These are phyloP conservation scores for Lolium perenne DNA, from an alignment of 176 grass and related monocot genomes.

Conservation along the genomic window DNA sequence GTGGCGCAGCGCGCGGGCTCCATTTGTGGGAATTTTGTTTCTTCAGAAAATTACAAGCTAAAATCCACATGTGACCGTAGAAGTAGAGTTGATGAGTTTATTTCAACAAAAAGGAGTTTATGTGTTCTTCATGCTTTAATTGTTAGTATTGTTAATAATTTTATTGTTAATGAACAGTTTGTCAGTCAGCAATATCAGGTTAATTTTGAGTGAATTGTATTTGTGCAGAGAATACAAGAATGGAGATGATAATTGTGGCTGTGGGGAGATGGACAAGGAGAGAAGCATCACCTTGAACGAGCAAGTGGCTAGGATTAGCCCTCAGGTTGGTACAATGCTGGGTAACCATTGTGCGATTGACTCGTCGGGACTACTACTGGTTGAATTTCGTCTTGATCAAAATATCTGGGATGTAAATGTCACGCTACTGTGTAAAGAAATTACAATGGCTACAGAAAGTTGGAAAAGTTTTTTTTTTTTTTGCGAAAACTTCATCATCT, in stretches of 20 bases:
- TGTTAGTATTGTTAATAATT: no score
- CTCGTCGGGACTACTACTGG: not conserved
- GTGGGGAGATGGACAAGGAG: constrained; percentile 2
- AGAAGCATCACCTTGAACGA: constrained; percentile 31
- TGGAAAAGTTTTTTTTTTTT: no score
- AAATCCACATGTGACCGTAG: not conserved
- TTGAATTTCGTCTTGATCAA: not conserved
- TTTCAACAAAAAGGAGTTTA: no score
- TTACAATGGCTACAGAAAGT: no score
- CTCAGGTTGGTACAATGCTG: not conserved
- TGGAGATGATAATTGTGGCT: constrained; percentile 43
- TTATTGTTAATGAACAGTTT: no score
- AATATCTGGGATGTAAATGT: not conserved
- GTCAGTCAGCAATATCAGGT: no score
- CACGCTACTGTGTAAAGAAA: not conserved
- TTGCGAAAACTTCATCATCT: no score
- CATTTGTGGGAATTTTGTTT: not conserved
- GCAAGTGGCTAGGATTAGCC: constrained; percentile 36
- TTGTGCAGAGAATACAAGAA: not conserved
- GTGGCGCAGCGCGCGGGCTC: not conserved
- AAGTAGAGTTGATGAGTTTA: not conserved
- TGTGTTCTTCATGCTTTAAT: no score
- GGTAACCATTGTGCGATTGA: not conserved
- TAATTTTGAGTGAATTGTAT: no score
- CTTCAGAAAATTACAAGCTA: not conserved